phyloP scores from a whole-genome alignment of 176 grass and related monocot species.

The Carex cristatella region DNA sequence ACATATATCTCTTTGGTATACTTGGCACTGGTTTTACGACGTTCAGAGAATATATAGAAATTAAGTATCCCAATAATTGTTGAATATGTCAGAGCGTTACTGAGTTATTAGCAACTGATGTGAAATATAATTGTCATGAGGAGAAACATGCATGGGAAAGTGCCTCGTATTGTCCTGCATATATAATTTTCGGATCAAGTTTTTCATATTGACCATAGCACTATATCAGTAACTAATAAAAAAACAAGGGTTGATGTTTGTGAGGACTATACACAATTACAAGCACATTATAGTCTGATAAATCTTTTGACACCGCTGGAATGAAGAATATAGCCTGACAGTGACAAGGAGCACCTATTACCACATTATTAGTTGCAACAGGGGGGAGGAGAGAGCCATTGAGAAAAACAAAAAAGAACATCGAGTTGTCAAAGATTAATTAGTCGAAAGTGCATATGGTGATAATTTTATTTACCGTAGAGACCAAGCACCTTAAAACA shows the following conservation, averaged over 20 bases:
- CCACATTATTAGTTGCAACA: neutral
- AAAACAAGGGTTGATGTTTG: neutral
- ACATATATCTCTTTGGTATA: neutral
- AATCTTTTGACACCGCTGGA: neutral
- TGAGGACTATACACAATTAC: neutral
- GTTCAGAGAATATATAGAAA: neutral
- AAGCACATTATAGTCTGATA: neutral
- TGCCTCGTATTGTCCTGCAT: neutral
- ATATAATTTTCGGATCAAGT: neutral
- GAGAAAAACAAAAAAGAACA: neutral
- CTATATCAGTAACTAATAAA: neutral
- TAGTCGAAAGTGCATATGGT: neutral
- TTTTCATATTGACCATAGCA: neutral
- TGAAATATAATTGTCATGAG: neutral
- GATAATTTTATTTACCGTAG: neutral
- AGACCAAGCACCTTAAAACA: slow-evolving; percentile 11
- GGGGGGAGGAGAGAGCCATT: neutral
- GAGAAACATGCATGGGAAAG: neutral
- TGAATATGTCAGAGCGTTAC: neutral
- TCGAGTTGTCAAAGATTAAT: neutral
- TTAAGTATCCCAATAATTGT: neutral
- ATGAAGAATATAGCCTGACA: neutral
- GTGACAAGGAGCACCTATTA: neutral
- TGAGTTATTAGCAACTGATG: neutral
- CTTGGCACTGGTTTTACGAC: neutral